These are phyloP conservation scores for Xanthoceras sorbifolium DNA, from an alignment of 345 rosid species.

Conservation along the genomic window DNA sequence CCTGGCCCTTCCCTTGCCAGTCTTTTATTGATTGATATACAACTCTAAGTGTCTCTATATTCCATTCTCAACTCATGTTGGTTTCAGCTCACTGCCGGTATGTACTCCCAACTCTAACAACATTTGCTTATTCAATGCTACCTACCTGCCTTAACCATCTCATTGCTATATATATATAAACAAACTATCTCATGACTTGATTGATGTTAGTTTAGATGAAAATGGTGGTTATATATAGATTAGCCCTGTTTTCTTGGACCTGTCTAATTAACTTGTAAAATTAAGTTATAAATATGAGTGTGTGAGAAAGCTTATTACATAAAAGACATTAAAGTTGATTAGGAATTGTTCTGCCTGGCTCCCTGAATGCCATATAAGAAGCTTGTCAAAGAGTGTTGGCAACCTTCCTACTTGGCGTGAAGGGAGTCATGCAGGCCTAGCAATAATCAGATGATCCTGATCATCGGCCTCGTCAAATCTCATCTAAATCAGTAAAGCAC, in stretches of 20 bases:
- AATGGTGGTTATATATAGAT: background rate
- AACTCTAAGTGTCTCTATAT: background rate
- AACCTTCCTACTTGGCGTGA: constrained; percentile 50
- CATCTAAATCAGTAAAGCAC: background rate
- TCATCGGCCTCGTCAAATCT: background rate
- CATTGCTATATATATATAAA: too few species aligned
- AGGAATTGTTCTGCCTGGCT: constrained; percentile 63
- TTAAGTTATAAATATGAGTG: too few species aligned
- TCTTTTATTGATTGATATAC: background rate
- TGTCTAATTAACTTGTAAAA: too few species aligned
- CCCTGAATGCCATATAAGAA: constrained; percentile 68
- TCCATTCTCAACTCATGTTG: background rate
- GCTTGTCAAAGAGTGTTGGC: constrained; percentile 41
- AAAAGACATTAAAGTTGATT: too few species aligned
- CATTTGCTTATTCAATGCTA: too few species aligned
- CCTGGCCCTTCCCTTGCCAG: background rate
- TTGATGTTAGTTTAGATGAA: background rate
- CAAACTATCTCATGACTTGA: background rate
- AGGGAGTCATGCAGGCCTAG: constrained; percentile 56
- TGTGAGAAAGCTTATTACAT: too few species aligned
- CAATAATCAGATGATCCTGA: background rate
- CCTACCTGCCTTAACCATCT: too few species aligned
- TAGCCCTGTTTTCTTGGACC: background rate
- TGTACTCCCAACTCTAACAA: too few species aligned
- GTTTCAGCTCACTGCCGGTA: background rate